These are phyloP conservation scores for Penicillium egyptiacum DNA, from an alignment of 495 filamentous ascomycete species.

Conservation along the genomic window DNA sequence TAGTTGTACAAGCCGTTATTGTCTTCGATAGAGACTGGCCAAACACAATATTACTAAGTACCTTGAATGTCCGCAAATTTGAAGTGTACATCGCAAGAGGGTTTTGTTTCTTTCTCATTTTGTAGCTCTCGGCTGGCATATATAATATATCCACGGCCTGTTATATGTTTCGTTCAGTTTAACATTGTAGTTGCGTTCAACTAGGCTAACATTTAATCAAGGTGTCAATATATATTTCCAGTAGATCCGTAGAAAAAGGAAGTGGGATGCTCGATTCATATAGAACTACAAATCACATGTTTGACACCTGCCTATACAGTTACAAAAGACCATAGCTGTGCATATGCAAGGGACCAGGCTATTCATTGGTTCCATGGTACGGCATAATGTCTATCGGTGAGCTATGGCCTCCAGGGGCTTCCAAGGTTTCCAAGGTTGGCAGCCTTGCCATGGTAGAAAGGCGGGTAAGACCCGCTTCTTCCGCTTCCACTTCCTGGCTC, in stretches of 20 bases:
- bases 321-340: not conserved
- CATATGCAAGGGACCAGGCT: not conserved
- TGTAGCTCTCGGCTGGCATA: not conserved
- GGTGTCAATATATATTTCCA: not conserved
- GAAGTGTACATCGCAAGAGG: not conserved
- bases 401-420: not conserved
- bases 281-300: not conserved
- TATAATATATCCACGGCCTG: not conserved
- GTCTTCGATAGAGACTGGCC: not conserved
- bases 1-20: not conserved
- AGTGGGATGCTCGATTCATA: no score
- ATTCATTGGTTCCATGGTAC: not conserved
- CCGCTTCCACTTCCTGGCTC: no score
- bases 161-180: not conserved
- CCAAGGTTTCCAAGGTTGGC: no score
- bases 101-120: not conserved
- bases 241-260: not conserved
- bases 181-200: not conserved
- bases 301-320: not conserved
- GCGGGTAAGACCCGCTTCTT: not conserved
- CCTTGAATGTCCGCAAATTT: not conserved
- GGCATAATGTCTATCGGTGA: not conserved
- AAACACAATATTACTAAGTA: no score
- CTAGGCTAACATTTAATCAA: not conserved
- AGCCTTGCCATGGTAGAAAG: not conserved